A percentile compares a stretch with the other conserved stretches of the same genome.
phyloP scores from a whole-genome alignment of 2,329 filamentous ascomycete genomes.

The Shiraia bambusicola region DNA sequence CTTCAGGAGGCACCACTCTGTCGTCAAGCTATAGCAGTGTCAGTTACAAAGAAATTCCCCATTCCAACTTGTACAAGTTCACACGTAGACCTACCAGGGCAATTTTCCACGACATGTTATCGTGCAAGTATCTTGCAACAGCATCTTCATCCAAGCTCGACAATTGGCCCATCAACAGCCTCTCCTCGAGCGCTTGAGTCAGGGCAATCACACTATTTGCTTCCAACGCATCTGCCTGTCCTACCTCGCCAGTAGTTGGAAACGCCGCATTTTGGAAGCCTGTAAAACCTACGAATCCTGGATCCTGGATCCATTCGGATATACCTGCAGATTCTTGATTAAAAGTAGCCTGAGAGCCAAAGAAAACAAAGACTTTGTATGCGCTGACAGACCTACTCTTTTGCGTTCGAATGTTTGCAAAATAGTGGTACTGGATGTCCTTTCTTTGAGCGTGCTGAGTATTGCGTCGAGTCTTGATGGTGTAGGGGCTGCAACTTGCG shows the following conservation, averaged over 20 bases:
- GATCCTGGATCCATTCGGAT: conserved; percentile 53
- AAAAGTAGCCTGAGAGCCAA: conserved; percentile 54
- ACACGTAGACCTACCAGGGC: conserved; percentile 15
- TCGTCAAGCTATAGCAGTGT: conserved; percentile 37
- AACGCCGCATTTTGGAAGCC: conserved; percentile 44
- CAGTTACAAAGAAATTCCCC: background rate
- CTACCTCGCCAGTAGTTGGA: conserved; percentile 5
- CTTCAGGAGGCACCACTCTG: conserved; percentile 31
- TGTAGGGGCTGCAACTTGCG: conserved; percentile 36
- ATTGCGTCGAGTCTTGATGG: background rate
- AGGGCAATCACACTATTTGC: conserved; percentile 48
- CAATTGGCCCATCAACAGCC: conserved; percentile 38
- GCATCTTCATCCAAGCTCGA: conserved; percentile 20
- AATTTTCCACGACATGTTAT: conserved; percentile 29
- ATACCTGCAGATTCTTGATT: conserved; percentile 37
- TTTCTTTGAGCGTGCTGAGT: conserved; percentile 4
- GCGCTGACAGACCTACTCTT: conserved; percentile 63
- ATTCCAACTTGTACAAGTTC: background rate
- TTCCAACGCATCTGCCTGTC: conserved; percentile 3
- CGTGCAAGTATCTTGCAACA: conserved; percentile 23
- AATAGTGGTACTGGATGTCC: conserved; percentile 55
- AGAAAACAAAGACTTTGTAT: conserved; percentile 68
- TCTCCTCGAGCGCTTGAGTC: conserved; percentile 45
- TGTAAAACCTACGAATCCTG: conserved; percentile 63
- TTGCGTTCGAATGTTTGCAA: conserved; percentile 64